Percentiles rank a stretch among this genome's conserved stretches.
These are phyloP conservation scores for Termitomyces sp. DNA, from an alignment of 768 basidiomycete genomes.

Conservation along the genomic window DNA sequence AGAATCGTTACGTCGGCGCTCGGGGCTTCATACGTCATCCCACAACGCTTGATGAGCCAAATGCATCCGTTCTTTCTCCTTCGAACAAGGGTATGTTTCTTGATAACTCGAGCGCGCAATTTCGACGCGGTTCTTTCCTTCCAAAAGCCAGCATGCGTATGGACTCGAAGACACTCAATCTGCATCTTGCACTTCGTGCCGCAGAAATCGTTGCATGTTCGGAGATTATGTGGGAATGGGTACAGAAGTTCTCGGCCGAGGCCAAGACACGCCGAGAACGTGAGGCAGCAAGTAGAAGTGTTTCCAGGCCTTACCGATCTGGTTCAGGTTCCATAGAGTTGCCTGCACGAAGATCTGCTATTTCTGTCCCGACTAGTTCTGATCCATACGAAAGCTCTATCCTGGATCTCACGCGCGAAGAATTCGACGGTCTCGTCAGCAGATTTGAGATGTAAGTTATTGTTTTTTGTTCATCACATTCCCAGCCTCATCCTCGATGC, in stretches of 20 bases:
- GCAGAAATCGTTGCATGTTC: conserved; percentile 65
- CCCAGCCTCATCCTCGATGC: not conserved
- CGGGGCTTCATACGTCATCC: conserved; percentile 29
- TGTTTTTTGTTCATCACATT: conserved; percentile 2
- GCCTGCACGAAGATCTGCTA: conserved; percentile 7
- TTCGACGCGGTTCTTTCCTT: conserved; percentile 28
- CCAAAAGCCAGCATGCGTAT: conserved; percentile 51
- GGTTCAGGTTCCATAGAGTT: conserved; percentile 13
- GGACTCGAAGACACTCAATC: conserved; percentile 53
- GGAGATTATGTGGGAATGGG: conserved; percentile 81
- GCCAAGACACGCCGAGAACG: conserved; percentile 2
- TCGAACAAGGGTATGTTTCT: conserved; percentile 25
- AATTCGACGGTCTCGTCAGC: conserved; percentile 54
- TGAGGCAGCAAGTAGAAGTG: not conserved
- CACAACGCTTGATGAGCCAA: conserved; percentile 41
- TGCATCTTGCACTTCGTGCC: conserved; percentile 57
- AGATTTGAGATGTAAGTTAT: conserved; percentile 57
- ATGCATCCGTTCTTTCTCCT: conserved; percentile 37
- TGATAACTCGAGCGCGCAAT: conserved; percentile 1
- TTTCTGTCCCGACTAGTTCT: conserved; percentile 7
- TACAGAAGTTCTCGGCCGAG: conserved; percentile 41
- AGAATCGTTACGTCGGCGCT: conserved; percentile 29
- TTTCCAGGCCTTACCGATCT: not conserved
- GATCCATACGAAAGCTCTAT: conserved; percentile 32
- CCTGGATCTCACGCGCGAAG: conserved; percentile 47